Percentiles rank a stretch among this genome's conserved stretches.
Evolutionary conservation across 177 flowering plant species (phyloP).

Genomic region (Vitis hybrid): DNA sequence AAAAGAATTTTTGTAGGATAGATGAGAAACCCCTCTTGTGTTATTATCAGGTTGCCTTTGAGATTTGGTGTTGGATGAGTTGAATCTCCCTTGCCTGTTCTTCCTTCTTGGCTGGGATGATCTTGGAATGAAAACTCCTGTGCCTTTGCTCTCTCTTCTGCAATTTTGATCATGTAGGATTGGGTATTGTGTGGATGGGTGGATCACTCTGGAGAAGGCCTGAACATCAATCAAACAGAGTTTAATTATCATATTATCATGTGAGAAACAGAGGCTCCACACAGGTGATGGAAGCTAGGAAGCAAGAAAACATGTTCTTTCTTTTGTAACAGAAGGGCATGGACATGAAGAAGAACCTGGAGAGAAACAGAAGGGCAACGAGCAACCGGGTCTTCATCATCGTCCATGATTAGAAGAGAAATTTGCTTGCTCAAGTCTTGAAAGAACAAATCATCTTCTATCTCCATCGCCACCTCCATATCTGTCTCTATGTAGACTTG

Average conservation of each 20-base stretch:
- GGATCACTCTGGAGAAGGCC: constrained; percentile 37
- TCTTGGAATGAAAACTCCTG: constrained; percentile 90
- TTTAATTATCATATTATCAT: neutral
- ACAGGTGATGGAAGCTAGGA: too few relatives aligned
- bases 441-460: constrained; percentile 66
- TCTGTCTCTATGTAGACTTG: neutral
- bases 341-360: constrained; percentile 43
- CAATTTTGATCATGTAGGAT: constrained; percentile 38
- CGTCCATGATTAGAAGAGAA: constrained; percentile 85
- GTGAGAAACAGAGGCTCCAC: too few relatives aligned
- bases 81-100: constrained; percentile 46
- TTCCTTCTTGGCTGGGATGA: constrained; percentile 63
- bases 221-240: constrained; percentile 11
- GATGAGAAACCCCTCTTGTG: constrained; percentile 27
- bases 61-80: constrained; percentile 31
- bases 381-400: constrained; percentile 46
- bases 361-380: constrained; percentile 49
- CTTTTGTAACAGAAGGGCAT: neutral
- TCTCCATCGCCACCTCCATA: constrained; percentile 36
- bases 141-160: constrained; percentile 74
- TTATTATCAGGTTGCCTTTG: constrained; percentile 27
- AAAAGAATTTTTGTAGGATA: constrained; percentile 21
- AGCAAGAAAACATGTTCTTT: too few relatives aligned
- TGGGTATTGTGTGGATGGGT: constrained; percentile 33
- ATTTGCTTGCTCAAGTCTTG: constrained; percentile 71